phyloP scores from a whole-genome alignment of 768 basidiomycete genomes.

The Auricularia heimuer region DNA sequence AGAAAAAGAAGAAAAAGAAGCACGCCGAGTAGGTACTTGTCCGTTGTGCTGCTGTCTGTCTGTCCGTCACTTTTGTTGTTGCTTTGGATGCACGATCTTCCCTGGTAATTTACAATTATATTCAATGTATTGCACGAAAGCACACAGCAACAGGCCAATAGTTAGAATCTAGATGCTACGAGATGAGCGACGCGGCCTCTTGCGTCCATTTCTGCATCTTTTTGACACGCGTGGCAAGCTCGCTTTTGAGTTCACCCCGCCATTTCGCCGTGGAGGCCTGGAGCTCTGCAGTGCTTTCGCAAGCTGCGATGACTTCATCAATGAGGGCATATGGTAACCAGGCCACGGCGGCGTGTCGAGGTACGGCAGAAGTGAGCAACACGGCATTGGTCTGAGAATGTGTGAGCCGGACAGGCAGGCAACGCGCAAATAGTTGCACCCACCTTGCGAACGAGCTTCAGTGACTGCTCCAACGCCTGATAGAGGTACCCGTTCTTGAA shows the following conservation, averaged over 20 bases:
- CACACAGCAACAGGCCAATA: background rate
- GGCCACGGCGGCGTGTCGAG: constrained; percentile 44
- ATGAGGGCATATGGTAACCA: constrained; percentile 81
- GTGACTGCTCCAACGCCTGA: constrained; percentile 63
- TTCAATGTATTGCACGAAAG: background rate
- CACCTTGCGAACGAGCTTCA: constrained; percentile 67
- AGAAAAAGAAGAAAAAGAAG: constrained; percentile 27
- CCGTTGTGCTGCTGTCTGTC: background rate
- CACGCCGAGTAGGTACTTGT: background rate
- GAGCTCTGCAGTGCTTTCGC: constrained; percentile 38
- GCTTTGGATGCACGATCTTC: background rate
- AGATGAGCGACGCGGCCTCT: background rate
- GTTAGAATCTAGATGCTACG: background rate
- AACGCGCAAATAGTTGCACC: constrained; percentile 11
- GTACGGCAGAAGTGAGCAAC: constrained; percentile 9
- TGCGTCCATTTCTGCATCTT: constrained; percentile 52
- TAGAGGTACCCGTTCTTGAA: constrained; percentile 72
- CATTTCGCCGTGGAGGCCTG: constrained; percentile 14
- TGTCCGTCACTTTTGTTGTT: background rate
- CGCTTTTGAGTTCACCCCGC: constrained; percentile 44
- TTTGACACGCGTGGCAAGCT: constrained; percentile 54
- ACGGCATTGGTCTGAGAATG: background rate
- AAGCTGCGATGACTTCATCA: constrained; percentile 68
- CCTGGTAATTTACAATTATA: background rate
- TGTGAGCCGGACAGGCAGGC: background rate